A percentile compares a stretch with the other conserved stretches of the same genome.
Evolutionary conservation across 768 basidiomycete genomes (phyloP).

Genomic region (Suillus subaureus): DNA sequence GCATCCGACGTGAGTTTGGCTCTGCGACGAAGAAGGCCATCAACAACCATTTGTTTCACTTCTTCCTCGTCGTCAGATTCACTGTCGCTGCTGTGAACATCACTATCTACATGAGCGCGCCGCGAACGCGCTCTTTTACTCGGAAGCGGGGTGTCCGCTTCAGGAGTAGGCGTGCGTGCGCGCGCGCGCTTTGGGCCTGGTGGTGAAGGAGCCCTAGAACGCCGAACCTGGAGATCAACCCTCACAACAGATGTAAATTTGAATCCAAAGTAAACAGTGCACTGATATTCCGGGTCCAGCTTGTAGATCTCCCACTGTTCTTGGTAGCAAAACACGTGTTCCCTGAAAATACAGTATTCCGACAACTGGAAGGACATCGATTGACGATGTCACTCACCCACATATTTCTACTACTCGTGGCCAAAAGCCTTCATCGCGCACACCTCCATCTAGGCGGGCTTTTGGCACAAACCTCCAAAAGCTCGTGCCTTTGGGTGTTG

Average conservation of each 20-base stretch:
- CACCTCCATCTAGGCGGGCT: conserved; percentile 58
- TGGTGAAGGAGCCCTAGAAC: conserved; percentile 11
- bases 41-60: conserved; percentile 54
- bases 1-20: conserved; percentile 11
- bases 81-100: conserved; percentile 23
- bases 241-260: conserved; percentile 29
- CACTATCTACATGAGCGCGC: conserved; percentile 11
- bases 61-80: conserved; percentile 44
- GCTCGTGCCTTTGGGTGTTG: conserved; percentile 51
- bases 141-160: conserved; percentile 12
- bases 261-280: conserved; percentile 52
- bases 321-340: conserved; percentile 55
- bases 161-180: conserved; percentile 28
- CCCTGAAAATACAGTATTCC: conserved; percentile 36
- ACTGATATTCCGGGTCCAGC: conserved; percentile 74
- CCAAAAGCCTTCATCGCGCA: conserved; percentile 69
- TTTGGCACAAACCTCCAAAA: conserved; percentile 81
- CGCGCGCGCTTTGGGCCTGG: conserved; percentile 34
- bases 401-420: conserved; percentile 67
- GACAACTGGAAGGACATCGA: neutral
- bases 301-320: conserved; percentile 90
- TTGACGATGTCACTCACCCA: conserved; percentile 51
- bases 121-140: conserved; percentile 32
- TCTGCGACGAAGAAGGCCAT: conserved; percentile 25
- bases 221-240: conserved; percentile 19